phyloP scores from a whole-genome alignment of 305 asterid species.

The Lippia alba region DNA sequence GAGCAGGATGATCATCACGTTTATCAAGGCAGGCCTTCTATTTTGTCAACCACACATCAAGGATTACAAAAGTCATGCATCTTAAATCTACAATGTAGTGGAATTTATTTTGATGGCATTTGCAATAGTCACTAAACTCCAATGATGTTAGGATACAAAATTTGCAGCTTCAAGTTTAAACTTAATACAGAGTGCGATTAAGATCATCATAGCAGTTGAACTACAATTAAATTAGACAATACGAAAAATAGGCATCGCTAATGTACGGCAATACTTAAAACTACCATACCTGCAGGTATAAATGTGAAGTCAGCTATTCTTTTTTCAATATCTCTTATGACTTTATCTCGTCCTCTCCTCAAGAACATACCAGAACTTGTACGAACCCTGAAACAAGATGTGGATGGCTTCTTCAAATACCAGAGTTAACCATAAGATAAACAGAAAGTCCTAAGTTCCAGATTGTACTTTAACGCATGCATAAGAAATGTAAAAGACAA shows the following conservation, averaged over 20 bases:
- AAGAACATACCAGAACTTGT: constrained; percentile 71
- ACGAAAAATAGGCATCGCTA: neutral
- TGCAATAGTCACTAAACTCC: neutral
- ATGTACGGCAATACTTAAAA: neutral
- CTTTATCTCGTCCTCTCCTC: constrained; percentile 61
- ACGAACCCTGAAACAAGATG: constrained; percentile 56
- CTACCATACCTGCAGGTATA: constrained; percentile 64
- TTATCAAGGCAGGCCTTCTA: neutral
- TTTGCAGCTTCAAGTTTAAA: constrained; percentile 1
- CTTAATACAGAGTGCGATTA: too few species aligned
- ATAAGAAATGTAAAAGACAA: neutral
- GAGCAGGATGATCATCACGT: too few species aligned
- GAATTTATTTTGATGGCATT: neutral
- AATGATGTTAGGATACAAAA: neutral
- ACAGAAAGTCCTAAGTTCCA: neutral
- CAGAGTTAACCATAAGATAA: neutral
- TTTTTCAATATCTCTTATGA: constrained; percentile 59
- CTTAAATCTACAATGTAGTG: neutral
- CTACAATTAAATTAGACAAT: neutral
- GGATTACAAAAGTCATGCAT: neutral
- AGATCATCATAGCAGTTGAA: neutral
- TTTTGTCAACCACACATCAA: neutral
- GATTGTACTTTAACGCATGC: neutral
- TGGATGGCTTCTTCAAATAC: neutral
- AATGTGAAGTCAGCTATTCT: constrained; percentile 70